phyloP scores from a whole-genome alignment of 2,329 filamentous ascomycete species.

The Sarocladium brachiariae region DNA sequence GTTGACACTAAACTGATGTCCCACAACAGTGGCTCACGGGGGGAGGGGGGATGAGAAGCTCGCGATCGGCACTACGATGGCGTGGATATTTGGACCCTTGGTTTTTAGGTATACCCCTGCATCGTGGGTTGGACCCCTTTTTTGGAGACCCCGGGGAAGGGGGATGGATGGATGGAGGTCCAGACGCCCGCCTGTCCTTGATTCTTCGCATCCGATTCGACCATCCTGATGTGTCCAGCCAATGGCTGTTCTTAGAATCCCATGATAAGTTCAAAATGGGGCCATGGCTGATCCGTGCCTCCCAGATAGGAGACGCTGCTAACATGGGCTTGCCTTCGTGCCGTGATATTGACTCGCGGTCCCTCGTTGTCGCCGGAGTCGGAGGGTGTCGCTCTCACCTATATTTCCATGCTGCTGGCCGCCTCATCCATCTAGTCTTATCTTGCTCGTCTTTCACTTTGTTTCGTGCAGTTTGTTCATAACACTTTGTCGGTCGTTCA shows the following conservation, averaged over 20 bases:
- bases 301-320: not conserved
- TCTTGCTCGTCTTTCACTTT: not conserved
- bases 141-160: not conserved
- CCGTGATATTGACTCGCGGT: conserved; percentile 6
- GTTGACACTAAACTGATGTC: not conserved
- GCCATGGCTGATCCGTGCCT: not conserved
- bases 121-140: not conserved
- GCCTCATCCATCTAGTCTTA: not conserved
- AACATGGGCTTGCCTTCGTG: not conserved
- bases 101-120: not conserved
- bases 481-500: too few relatives aligned
- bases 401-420: not conserved
- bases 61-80: not conserved
- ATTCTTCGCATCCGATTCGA: not conserved
- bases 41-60: not conserved
- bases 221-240: not conserved
- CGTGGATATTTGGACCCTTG: not conserved
- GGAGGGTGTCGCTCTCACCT: not conserved
- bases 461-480: too few relatives aligned
- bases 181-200: not conserved
- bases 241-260: not conserved
- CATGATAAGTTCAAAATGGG: not conserved
- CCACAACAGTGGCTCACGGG: not conserved
- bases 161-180: not conserved
- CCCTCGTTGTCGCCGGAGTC: not conserved